A percentile compares a stretch with the other conserved stretches of the same genome.
Conservation (phyloP, 441 rosid genomes). For the Melastoma candidum region DNA sequence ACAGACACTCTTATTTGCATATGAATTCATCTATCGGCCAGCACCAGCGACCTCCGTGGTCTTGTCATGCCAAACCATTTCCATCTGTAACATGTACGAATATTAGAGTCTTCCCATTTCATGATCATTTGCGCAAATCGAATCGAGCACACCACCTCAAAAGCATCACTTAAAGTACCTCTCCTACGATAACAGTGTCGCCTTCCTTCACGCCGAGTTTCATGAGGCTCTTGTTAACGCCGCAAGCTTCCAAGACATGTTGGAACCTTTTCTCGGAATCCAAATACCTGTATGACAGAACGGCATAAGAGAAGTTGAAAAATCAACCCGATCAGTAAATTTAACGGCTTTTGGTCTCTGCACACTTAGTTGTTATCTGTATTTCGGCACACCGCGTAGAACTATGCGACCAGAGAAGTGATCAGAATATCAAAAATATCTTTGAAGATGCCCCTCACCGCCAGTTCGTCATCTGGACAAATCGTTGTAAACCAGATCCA, state of each 20-base stretch:
- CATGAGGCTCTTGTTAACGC: constrained; percentile 57
- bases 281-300: constrained; percentile 41
- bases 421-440: too few relatives aligned
- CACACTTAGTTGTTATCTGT: too few relatives aligned
- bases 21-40: too few relatives aligned
- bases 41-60: too few relatives aligned
- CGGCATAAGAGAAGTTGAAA: background rate
- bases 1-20: too few relatives aligned
- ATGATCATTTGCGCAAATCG: background rate
- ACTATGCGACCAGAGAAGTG: too few relatives aligned
- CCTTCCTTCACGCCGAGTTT: constrained; percentile 91
- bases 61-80: constrained; percentile 71
- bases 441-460: constrained; percentile 27
- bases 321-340: background rate
- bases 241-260: constrained; percentile 87
- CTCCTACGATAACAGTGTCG: constrained; percentile 77
- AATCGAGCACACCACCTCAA: background rate
- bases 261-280: constrained; percentile 92
- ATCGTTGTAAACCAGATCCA: constrained; percentile 83
- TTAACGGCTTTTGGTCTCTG: too few relatives aligned
- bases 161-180: constrained; percentile 32
- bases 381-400: too few relatives aligned
- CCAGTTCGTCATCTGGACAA: constrained; percentile 98
- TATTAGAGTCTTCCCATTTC: constrained; percentile 1
- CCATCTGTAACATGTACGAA: constrained; percentile 42